phyloP scores from a whole-genome alignment of 306 rosid genomes.

The Nissolia schottii region DNA sequence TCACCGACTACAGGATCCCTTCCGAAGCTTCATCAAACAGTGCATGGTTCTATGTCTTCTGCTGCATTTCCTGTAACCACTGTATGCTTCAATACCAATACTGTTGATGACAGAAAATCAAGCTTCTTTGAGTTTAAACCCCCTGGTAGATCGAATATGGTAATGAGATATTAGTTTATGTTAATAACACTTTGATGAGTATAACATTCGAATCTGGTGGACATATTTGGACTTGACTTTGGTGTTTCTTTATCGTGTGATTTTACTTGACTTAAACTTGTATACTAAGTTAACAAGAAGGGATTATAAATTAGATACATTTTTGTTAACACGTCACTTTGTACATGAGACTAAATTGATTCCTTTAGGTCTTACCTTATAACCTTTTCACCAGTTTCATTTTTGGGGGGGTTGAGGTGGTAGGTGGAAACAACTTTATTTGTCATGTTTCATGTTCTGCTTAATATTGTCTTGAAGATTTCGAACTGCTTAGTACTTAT shows the following conservation, averaged over 20 bases:
- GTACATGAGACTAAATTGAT: conserved; percentile 2
- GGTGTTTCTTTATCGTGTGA: not conserved
- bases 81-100: conserved; percentile 41
- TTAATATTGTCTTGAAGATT: conserved; percentile 8
- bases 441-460: conserved; percentile 15
- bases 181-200: not conserved
- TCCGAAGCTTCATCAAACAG: conserved; percentile 53
- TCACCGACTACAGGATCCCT: conserved; percentile 96
- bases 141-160: conserved; percentile 55
- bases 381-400: not conserved
- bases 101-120: conserved; percentile 48
- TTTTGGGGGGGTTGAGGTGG: not conserved
- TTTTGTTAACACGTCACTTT: not conserved
- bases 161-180: conserved; percentile 29
- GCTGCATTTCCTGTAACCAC: conserved; percentile 46
- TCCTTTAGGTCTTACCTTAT: not conserved
- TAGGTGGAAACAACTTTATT: not conserved
- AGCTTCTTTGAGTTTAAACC: conserved; percentile 81
- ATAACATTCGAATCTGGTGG: not conserved
- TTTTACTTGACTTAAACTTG: not conserved
- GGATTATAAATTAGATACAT: not conserved
- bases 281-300: not conserved
- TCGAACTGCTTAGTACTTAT: conserved; percentile 28
- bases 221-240: not conserved
- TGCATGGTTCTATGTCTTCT: conserved; percentile 40